phyloP scores from a whole-genome alignment of 306 rosid genomes.

The Amphicarpaea edgeworthii region DNA sequence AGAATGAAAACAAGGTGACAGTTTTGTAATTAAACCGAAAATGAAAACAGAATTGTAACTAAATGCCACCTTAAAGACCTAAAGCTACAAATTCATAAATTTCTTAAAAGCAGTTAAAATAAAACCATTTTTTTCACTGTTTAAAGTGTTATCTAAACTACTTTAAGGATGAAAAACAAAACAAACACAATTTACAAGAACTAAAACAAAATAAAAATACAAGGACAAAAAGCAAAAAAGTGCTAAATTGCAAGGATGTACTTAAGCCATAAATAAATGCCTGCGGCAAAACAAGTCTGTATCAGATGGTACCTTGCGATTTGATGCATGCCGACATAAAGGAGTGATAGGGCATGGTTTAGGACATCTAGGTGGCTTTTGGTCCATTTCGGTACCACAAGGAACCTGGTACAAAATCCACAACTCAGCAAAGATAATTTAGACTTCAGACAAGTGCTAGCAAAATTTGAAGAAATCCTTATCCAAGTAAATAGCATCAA shows the following conservation, averaged over 20 bases:
- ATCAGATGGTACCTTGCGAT: constrained; percentile 63
- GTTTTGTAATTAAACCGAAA: no score
- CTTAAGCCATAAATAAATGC: not conserved
- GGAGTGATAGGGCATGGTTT: constrained; percentile 72
- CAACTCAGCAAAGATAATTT: constrained; percentile 38
- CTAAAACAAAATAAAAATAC: no score
- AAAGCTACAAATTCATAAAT: not conserved
- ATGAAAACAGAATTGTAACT: no score
- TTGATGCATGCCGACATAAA: constrained; percentile 80
- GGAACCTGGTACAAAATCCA: constrained; percentile 74
- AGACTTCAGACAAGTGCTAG: constrained; percentile 14
- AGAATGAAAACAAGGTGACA: no score
- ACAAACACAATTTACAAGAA: no score
- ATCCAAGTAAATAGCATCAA: constrained; percentile 30
- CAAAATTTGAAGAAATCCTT: constrained; percentile 36
- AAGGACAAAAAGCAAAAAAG: no score
- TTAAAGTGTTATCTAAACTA: no score
- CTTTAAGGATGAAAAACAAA: no score
- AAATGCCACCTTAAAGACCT: no score
- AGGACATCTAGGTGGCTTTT: constrained; percentile 91
- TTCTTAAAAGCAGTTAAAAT: no score
- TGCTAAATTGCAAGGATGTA: no score
- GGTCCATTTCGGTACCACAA: constrained; percentile 94
- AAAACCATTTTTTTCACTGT: no score
- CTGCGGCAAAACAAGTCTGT: constrained; percentile 34